Base-by-base conservation (phyloP, 2,329 filamentous ascomycete species). In the Aspergillus brasiliensis region DNA sequence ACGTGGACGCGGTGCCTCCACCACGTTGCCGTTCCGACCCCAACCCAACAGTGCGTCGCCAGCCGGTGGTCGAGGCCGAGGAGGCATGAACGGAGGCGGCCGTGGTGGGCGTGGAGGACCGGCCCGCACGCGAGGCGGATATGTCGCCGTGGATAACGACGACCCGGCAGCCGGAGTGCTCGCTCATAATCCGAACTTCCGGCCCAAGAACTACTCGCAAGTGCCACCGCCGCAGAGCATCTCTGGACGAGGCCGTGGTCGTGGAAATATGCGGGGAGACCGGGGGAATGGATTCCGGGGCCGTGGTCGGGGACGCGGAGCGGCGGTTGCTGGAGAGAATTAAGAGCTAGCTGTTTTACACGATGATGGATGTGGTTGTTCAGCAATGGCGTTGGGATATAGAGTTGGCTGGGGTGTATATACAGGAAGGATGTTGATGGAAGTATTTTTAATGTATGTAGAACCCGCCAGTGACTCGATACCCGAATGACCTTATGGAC, bases 131-230 rank as follows among this genome's bases (percentile, higher is more conserved):
- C 72, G 76, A 31, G 73, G 71, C 51, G 77, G 76, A 4, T 80
- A 80, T 64, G 63, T 69, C 17, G 62, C 73, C 11, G 66, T 80
- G 31, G 77, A 87, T 66, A 82, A 80, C 63, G 81, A 86, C 65
- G 81, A 86, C 65, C 81, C 82, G 3, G 73, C 77, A 6, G 80
- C 81, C 27, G 84, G 83, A n/a, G 75, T 87, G 2, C 69, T 86
- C 15, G 72, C 78, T 57, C 80, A 83, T 67, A 86, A 86, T 68
- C 83, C 82, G 1, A 78, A 80, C 53, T 87, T 87, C 75, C 77
- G 79, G 27, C 83, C 84, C 4, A 82, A 84, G 64, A 79, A 77
- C 68, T 84, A 84, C 67, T 74, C 74, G 40, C 80, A 79, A 57
- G 82, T 84, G 5, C 82, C 84, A 6, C 81, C 80, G 11, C 81